A percentile compares a stretch with the other conserved stretches of the same genome.
Evolutionary conservation across 305 asterid species (phyloP).

Genomic region (Solanum chacoense): DNA sequence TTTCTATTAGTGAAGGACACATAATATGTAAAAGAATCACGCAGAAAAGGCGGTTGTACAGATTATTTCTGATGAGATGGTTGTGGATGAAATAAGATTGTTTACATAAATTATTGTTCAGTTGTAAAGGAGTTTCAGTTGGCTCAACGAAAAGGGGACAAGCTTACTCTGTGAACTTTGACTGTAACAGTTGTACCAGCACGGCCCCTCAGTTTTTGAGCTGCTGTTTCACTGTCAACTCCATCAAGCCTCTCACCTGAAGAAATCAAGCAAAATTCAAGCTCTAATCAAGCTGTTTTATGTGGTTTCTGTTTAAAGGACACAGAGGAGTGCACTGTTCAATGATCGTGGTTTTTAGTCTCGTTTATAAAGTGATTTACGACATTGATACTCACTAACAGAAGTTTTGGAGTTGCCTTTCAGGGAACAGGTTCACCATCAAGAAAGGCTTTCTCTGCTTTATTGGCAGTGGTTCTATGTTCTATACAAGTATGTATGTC

Average conservation of each 20-base stretch:
- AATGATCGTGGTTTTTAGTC: background rate
- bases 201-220: slow-evolving; percentile 84
- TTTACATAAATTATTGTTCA: background rate
- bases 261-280: slow-evolving; percentile 2
- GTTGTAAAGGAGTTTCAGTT: background rate
- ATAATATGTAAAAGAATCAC: background rate
- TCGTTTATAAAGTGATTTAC: background rate
- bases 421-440: background rate
- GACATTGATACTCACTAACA: background rate
- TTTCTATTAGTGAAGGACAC: background rate
- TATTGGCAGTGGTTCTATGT: background rate
- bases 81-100: background rate
- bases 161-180: slow-evolving; percentile 64
- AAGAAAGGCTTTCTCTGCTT: background rate
- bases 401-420: background rate
- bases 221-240: slow-evolving; percentile 80
- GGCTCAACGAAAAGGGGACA: background rate
- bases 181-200: slow-evolving; percentile 79
- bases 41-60: background rate
- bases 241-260: slow-evolving; percentile 78
- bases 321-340: background rate
- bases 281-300: background rate
- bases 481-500: background rate
- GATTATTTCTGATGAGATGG: background rate
- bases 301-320: background rate